Percentiles rank a stretch among this genome's conserved stretches.
phyloP scores from a whole-genome alignment of 78 protist species.

The Speleostelium caveatum region DNA sequence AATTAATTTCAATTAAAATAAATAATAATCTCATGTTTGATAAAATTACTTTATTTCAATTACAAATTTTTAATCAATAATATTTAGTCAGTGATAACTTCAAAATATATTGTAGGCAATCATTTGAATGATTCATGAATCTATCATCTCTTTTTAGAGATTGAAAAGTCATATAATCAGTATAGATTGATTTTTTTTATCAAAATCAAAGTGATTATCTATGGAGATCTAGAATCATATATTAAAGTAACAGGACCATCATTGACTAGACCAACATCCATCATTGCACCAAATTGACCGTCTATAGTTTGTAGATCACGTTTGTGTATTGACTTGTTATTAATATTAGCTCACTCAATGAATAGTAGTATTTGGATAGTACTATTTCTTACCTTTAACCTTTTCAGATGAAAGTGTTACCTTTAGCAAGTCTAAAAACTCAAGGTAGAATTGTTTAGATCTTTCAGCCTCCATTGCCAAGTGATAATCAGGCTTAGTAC shows the following conservation, averaged over 20 bases:
- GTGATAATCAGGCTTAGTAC: constrained; percentile 86
- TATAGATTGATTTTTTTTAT: background rate
- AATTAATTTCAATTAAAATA: no score
- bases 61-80: no score
- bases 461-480: constrained; percentile 35
- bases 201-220: background rate
- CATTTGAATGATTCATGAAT: no score
- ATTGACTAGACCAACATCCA: constrained; percentile 81
- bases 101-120: no score
- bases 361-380: background rate
- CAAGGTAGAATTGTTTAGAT: constrained; percentile 29
- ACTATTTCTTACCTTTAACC: constrained; percentile 51
- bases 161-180: no score
- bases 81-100: no score
- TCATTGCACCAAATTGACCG: constrained; percentile 87
- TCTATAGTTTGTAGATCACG: background rate
- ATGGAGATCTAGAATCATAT: constrained; percentile 54
- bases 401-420: constrained; percentile 18
- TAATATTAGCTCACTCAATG: background rate
- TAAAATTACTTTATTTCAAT: no score
- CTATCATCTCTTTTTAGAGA: no score
- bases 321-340: background rate
- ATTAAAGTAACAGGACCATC: constrained; percentile 89
- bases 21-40: no score
- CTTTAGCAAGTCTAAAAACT: constrained; percentile 16